A percentile compares a stretch with the other conserved stretches of the same genome.
phyloP scores from a whole-genome alignment of 139 green algal genomes.

The Ostreobium quekettii region DNA sequence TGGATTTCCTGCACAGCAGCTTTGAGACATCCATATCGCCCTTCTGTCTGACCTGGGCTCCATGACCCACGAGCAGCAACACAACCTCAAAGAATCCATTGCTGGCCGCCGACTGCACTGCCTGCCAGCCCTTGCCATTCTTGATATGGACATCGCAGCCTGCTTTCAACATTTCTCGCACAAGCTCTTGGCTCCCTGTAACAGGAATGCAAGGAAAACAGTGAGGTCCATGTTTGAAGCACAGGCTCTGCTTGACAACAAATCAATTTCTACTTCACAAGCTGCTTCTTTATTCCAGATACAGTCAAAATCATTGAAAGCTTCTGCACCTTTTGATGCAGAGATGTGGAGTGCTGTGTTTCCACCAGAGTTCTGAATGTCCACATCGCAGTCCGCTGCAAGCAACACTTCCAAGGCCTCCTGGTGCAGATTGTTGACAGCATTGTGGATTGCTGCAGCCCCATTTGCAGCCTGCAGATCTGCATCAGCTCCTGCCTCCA shows the following conservation, averaged over 20 bases:
- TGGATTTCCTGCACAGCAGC: conserved; percentile 39
- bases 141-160: conserved; percentile 27
- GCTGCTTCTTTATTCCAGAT: not conserved
- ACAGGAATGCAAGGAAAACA: no score
- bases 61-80: conserved; percentile 35
- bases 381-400: conserved; percentile 27
- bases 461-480: conserved; percentile 17
- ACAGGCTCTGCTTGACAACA: no score
- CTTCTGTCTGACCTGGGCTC: conserved; percentile 24
- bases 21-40: conserved; percentile 44
- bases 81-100: conserved; percentile 41
- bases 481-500: not conserved
- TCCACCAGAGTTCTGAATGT: conserved; percentile 47
- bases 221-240: no score
- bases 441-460: conserved; percentile 15
- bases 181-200: conserved; percentile 24
- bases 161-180: conserved; percentile 19
- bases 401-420: conserved; percentile 22
- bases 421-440: conserved; percentile 11
- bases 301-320: not conserved
- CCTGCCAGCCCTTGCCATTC: conserved; percentile 30
- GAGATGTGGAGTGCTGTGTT: conserved; percentile 48
- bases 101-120: conserved; percentile 35
- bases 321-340: conserved; percentile 31
- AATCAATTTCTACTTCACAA: no score